phyloP scores from a whole-genome alignment of 1,284 basidiomycete genomes.

The Erythrobasidium hasegawianum region DNA sequence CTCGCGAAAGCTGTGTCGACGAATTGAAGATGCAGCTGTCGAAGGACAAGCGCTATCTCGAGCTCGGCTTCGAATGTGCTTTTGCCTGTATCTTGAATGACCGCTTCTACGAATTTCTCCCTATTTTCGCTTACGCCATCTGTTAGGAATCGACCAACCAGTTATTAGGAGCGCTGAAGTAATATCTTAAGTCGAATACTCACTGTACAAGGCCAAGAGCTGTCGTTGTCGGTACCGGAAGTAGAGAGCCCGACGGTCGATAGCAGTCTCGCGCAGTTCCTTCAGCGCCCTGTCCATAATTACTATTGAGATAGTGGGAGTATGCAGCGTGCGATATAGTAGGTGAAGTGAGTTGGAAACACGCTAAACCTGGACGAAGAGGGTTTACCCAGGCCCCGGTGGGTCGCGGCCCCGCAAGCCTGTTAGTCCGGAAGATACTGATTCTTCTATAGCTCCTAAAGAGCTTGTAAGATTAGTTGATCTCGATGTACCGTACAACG shows the following conservation, averaged over 20 bases:
- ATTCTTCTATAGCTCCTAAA: too few species aligned
- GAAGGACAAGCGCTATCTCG: background rate
- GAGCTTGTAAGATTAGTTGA: too few species aligned
- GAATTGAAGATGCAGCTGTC: slow-evolving; percentile 1
- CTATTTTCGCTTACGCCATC: background rate
- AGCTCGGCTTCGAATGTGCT: background rate
- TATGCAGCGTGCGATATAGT: background rate
- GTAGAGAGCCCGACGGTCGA: background rate
- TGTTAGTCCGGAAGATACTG: too few species aligned
- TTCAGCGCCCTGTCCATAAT: background rate
- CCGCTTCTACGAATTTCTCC: background rate
- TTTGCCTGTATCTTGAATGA: background rate
- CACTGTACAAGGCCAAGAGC: slow-evolving; percentile 3
- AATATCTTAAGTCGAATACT: background rate
- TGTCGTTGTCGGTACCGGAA: slow-evolving; percentile 7
- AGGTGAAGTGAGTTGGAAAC: background rate
- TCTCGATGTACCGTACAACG: too few species aligned
- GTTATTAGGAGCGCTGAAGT: too few species aligned
- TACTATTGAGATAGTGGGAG: background rate
- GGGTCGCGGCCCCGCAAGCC: too few species aligned
- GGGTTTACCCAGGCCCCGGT: too few species aligned
- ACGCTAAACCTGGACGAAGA: too few species aligned
- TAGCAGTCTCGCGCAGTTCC: background rate
- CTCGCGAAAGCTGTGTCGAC: background rate
- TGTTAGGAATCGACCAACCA: too few species aligned